phyloP scores from a whole-genome alignment of 2,329 filamentous ascomycete genomes.

The Gremmenia infestans region DNA sequence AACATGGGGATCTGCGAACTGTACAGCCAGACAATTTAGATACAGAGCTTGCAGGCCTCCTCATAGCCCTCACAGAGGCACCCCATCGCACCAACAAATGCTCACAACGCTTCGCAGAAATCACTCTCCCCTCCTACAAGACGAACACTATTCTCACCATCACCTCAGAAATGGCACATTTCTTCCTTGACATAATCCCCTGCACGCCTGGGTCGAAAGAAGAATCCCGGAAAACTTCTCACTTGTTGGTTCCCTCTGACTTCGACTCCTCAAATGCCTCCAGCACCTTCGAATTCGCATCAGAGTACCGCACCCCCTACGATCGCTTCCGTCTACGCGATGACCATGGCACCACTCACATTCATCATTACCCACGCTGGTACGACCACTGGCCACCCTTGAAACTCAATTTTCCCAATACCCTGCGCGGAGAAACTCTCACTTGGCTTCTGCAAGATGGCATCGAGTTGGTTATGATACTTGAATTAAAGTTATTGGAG shows the following conservation, averaged over 20 bases:
- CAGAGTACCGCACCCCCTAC: neutral
- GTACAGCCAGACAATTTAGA: neutral
- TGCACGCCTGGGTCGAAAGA: neutral
- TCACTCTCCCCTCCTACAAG: neutral
- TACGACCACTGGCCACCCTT: neutral
- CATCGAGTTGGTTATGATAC: neutral
- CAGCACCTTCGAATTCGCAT: neutral
- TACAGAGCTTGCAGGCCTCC: neutral
- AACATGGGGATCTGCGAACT: neutral
- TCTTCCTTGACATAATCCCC: neutral
- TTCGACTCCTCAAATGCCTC: neutral
- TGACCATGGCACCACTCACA: neutral
- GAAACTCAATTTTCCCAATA: neutral
- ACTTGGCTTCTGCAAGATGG: slow-evolving; percentile 2
- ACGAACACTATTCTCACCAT: neutral
- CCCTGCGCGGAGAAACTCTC: neutral
- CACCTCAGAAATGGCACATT: neutral
- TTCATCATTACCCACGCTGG: neutral
- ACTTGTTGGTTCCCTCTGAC: neutral
- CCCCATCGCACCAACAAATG: neutral
- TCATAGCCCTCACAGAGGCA: neutral
- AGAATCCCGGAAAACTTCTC: neutral
- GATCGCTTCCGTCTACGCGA: neutral
- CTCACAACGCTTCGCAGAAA: neutral
- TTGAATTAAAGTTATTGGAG: neutral